Evolutionary conservation across 768 basidiomycete genomes (phyloP).

Genomic region (Dictyophora rubrovolvata): DNA sequence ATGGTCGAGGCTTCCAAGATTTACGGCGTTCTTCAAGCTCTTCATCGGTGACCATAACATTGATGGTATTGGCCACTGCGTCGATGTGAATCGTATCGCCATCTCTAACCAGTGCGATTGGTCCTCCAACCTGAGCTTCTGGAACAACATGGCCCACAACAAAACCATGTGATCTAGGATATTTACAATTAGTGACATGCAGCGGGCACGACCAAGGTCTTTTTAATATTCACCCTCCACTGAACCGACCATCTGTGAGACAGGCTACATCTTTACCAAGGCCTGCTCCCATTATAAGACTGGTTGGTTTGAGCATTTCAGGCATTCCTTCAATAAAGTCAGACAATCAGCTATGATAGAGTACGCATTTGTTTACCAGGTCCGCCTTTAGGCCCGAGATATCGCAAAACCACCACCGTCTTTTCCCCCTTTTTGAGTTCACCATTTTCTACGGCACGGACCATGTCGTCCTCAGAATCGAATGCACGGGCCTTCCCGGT

Average conservation of each 20-base stretch:
- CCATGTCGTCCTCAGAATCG: conserved; percentile 82
- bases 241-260: conserved; percentile 95
- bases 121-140: conserved; percentile 89
- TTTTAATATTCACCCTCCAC: conserved; percentile 68
- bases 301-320: conserved; percentile 98
- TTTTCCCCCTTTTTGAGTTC: conserved; percentile 92
- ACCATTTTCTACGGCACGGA: conserved; percentile 77
- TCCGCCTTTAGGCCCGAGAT: conserved; percentile 94
- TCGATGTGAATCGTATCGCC: conserved; percentile 85
- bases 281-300: conserved; percentile 97
- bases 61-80: conserved; percentile 76
- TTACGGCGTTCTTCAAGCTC: conserved; percentile 67
- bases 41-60: conserved; percentile 64
- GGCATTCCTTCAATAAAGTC: conserved; percentile 68
- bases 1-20: conserved; percentile 74
- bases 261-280: conserved; percentile 93
- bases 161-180: conserved; percentile 82
- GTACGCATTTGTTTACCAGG: conserved; percentile 50
- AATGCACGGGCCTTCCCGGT: conserved; percentile 89
- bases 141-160: conserved; percentile 96
- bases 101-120: conserved; percentile 82
- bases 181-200: conserved; percentile 11
- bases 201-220: conserved; percentile 11
- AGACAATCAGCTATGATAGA: background rate
- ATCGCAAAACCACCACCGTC: conserved; percentile 89